These are phyloP conservation scores for Lachnellula willkommii DNA, from an alignment of 2,329 filamentous ascomycete genomes.

Conservation along the genomic window DNA sequence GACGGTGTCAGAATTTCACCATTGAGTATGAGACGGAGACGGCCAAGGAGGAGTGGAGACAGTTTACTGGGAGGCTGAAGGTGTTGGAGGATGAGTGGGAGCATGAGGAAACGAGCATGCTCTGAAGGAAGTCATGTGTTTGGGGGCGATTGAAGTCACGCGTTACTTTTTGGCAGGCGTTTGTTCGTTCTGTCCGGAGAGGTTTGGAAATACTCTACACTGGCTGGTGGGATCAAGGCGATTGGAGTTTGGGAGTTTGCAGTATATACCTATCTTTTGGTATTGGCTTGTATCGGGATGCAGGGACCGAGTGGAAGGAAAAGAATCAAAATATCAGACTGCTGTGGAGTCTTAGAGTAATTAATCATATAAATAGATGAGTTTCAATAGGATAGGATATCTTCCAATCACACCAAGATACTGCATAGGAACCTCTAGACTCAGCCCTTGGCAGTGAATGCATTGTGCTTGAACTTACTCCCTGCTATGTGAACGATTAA, in stretches of 20 bases:
- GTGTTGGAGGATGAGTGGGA: conserved; percentile 22
- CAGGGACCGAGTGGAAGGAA: no score
- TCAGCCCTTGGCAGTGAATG: neutral
- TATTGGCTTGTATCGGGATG: no score
- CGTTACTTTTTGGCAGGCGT: neutral
- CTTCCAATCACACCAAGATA: neutral
- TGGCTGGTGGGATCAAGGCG: no score
- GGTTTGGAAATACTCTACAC: neutral
- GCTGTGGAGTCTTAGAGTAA: neutral
- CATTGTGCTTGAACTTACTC: neutral
- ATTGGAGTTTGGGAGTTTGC: no score
- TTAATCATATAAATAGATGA: conserved; percentile 11
- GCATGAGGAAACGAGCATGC: conserved; percentile 10
- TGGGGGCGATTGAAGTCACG: neutral
- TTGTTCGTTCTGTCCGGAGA: neutral
- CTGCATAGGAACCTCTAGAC: neutral
- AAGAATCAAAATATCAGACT: conserved; percentile 7
- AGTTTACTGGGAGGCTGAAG: conserved; percentile 17
- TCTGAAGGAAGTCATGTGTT: conserved; percentile 7
- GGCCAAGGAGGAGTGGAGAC: conserved; percentile 14
- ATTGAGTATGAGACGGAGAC: conserved; percentile 22
- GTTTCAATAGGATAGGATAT: neutral
- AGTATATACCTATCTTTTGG: no score
- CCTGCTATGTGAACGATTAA: neutral
- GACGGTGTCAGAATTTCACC: conserved; percentile 22